Percentiles rank a stretch among this genome's conserved stretches.
These are phyloP conservation scores for Phellopilus nigrolimitatus DNA, from an alignment of 1,284 basidiomycete genomes.

Conservation along the genomic window DNA sequence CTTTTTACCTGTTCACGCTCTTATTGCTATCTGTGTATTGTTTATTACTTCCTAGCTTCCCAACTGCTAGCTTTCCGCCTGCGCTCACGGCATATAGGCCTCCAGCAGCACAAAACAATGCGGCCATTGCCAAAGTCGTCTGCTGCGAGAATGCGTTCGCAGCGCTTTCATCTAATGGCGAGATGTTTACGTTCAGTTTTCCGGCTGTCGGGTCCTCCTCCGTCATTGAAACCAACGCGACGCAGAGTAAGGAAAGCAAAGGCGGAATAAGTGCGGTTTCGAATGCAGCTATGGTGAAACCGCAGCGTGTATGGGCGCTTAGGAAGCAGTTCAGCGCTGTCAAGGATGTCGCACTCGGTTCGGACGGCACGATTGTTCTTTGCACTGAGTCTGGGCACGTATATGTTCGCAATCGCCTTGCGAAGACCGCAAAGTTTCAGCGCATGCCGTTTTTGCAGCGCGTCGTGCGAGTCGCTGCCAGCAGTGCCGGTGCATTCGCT, in stretches of 20 bases:
- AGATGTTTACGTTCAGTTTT: slow-evolving; percentile 83
- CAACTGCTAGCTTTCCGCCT: slow-evolving; percentile 63
- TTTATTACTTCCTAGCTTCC: slow-evolving; percentile 46
- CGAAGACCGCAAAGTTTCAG: slow-evolving; percentile 77
- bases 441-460: slow-evolving; percentile 83
- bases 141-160: slow-evolving; percentile 82
- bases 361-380: slow-evolving; percentile 85
- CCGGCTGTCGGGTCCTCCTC: slow-evolving; percentile 39
- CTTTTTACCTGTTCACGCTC: slow-evolving; percentile 14
- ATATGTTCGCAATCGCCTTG: slow-evolving; percentile 71
- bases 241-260: slow-evolving; percentile 29
- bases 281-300: slow-evolving; percentile 48
- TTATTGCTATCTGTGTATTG: slow-evolving; percentile 10
- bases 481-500: slow-evolving; percentile 86
- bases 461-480: slow-evolving; percentile 79
- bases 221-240: slow-evolving; percentile 29
- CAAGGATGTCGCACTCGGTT: slow-evolving; percentile 85
- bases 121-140: slow-evolving; percentile 78
- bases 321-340: slow-evolving; percentile 85
- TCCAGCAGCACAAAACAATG: slow-evolving; percentile 64
- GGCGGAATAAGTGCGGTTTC: too few relatives aligned
- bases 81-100: slow-evolving; percentile 77
- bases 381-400: slow-evolving; percentile 96
- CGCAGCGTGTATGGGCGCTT: slow-evolving; percentile 90
- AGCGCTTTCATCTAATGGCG: slow-evolving; percentile 83